Conservation (phyloP, 1,284 basidiomycete genomes). For the Malassezia yamatoensis region DNA sequence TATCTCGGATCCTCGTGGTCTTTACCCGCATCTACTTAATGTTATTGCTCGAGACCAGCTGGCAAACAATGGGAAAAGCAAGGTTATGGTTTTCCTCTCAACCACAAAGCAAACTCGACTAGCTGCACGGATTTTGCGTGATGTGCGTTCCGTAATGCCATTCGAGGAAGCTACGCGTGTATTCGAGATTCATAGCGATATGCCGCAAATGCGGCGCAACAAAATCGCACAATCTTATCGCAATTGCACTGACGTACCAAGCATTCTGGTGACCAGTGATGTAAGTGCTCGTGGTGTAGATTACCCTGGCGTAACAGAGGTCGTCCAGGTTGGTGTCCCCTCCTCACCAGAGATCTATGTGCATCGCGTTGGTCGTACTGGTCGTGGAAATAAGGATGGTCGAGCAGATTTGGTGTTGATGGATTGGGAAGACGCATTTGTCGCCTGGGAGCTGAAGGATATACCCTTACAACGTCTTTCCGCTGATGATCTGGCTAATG, state of each 20-base stretch:
- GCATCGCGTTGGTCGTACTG: slow-evolving; percentile 84
- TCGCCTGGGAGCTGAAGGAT: slow-evolving; percentile 58
- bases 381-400: slow-evolving; percentile 62
- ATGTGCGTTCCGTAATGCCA: slow-evolving; percentile 19
- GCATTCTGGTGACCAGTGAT: slow-evolving; percentile 50
- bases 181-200: slow-evolving; percentile 79
- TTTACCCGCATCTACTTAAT: slow-evolving; percentile 68
- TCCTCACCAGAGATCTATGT: slow-evolving; percentile 66
- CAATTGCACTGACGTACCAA: slow-evolving; percentile 52
- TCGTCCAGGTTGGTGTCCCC: slow-evolving; percentile 84
- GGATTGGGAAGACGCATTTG: slow-evolving; percentile 70
- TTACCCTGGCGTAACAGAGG: slow-evolving; percentile 69
- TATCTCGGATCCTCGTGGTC: slow-evolving; percentile 59
- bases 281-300: slow-evolving; percentile 51
- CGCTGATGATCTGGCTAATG: background rate
- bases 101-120: slow-evolving; percentile 79
- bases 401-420: slow-evolving; percentile 78
- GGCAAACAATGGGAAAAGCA: slow-evolving; percentile 60
- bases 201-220: slow-evolving; percentile 60
- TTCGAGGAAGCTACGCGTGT: slow-evolving; percentile 18
- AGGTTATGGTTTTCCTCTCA: slow-evolving; percentile 76
- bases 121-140: slow-evolving; percentile 54
- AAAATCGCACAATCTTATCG: slow-evolving; percentile 63
- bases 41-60: slow-evolving; percentile 85
- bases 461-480: slow-evolving; percentile 57